Percentiles rank a stretch among this genome's conserved stretches.
These are phyloP conservation scores for Knoxia roxburghii DNA, from an alignment of 257 asterid genomes.

Conservation along the genomic window DNA sequence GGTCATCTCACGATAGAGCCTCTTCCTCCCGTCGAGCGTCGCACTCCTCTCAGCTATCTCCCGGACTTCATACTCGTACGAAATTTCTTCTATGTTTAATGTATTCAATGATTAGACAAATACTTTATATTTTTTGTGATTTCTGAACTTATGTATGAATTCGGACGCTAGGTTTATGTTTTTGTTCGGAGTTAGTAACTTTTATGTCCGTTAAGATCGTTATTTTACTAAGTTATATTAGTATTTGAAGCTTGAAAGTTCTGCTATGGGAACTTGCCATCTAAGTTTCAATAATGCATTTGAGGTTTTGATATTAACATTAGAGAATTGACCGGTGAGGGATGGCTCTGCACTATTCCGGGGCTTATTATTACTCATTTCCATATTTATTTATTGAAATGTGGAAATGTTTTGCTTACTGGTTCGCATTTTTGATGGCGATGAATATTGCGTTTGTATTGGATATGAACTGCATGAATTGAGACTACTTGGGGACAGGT, in stretches of 20 bases:
- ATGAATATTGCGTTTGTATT: too few relatives aligned
- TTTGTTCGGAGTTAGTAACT: too few relatives aligned
- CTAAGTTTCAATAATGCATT: neutral
- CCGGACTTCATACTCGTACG: constrained; percentile 90
- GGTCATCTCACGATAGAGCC: constrained; percentile 85
- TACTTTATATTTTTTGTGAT: neutral
- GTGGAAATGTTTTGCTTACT: neutral
- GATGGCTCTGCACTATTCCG: too few relatives aligned
- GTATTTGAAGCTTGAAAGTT: neutral
- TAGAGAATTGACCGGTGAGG: neutral
- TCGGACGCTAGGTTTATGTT: too few relatives aligned
- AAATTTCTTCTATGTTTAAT: too few relatives aligned
- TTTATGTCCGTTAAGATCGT: neutral
- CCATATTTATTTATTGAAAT: neutral
- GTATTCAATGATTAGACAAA: too few relatives aligned
- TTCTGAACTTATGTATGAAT: neutral
- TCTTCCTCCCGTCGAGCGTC: constrained; percentile 71
- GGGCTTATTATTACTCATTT: neutral
- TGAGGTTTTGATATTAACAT: neutral
- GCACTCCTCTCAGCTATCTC: constrained; percentile 42
- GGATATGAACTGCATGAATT: neutral
- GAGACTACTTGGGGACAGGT: neutral
- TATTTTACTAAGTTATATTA: neutral
- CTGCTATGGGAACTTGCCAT: neutral
- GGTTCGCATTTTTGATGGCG: neutral